Evolutionary conservation across 2,329 filamentous ascomycete species (phyloP).

Genomic region (Scytalidium lignicola): DNA sequence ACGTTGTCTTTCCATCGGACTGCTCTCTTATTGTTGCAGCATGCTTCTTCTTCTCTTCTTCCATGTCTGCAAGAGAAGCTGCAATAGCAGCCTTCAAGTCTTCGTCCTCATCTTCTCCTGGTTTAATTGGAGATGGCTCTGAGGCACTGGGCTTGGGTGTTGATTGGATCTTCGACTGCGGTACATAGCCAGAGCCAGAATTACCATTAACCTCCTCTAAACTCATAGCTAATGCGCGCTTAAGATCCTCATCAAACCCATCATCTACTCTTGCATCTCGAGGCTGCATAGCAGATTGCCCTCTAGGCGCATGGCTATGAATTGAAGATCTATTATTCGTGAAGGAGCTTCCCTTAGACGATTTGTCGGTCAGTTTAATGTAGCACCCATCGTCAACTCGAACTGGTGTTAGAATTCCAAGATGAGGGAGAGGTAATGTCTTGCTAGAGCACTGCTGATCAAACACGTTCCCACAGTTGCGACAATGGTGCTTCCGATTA

Average conservation of each 20-base stretch:
- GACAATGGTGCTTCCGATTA: conserved; percentile 96
- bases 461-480: conserved; percentile 97
- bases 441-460: conserved; percentile 94
- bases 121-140: conserved; percentile 36
- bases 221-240: conserved; percentile 92
- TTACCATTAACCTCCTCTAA: conserved; percentile 84
- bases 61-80: conserved; percentile 92
- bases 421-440: conserved; percentile 78
- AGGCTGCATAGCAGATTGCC: conserved; percentile 72
- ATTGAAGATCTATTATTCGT: conserved; percentile 40
- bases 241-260: conserved; percentile 90
- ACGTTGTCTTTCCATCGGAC: conserved; percentile 40
- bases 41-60: conserved; percentile 93
- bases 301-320: conserved; percentile 56
- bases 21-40: conserved; percentile 79
- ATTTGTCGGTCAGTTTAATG: conserved; percentile 77
- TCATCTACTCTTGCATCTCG: conserved; percentile 83
- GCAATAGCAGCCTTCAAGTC: conserved; percentile 94
- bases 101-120: conserved; percentile 80
- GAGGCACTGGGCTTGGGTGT: conserved; percentile 24
- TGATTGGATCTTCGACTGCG: conserved; percentile 50
- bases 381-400: conserved; percentile 96
- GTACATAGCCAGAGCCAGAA: conserved; percentile 63
- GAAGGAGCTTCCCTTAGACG: conserved; percentile 37
- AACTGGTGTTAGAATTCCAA: conserved; percentile 87